Conservation (phyloP, 2,329 filamentous ascomycete species). For the Nannizziopsis barbatae region DNA sequence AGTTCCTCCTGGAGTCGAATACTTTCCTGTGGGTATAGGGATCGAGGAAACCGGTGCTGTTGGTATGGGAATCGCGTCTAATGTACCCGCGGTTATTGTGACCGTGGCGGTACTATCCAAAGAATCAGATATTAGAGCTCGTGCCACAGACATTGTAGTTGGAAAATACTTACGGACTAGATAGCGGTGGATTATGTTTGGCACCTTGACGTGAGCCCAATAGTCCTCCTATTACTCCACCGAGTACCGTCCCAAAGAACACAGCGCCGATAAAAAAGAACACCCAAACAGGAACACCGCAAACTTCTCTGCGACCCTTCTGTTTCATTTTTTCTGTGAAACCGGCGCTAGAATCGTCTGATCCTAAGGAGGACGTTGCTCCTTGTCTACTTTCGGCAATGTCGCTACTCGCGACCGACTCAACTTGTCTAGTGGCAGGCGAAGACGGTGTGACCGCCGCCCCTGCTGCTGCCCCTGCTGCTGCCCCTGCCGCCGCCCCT, state of each 20-base stretch:
- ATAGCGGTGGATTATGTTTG: constrained; percentile 7
- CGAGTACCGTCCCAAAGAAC: constrained; percentile 41
- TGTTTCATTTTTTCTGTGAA: constrained; percentile 37
- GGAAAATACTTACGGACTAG: constrained; percentile 11
- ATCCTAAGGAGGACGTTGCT: constrained; percentile 12
- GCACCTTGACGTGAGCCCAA: constrained; percentile 36
- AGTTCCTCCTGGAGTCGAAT: constrained; percentile 37
- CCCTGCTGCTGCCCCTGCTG: too few species aligned
- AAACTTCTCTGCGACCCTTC: constrained; percentile 34
- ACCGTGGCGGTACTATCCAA: constrained; percentile 19
- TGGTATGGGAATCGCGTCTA: constrained; percentile 43
- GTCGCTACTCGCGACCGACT: constrained; percentile 11
- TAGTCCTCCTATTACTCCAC: constrained; percentile 45
- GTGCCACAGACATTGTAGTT: not conserved
- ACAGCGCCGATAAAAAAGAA: constrained; percentile 38
- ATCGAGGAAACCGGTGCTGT: constrained; percentile 35
- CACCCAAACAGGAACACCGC: constrained; percentile 43
- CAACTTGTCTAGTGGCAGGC: constrained; percentile 2
- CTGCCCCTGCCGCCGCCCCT: too few species aligned
- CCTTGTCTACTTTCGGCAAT: constrained; percentile 1
- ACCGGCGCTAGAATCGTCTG: constrained; percentile 23
- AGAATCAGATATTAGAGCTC: not conserved
- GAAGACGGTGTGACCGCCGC: constrained; percentile 3
- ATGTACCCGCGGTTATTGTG: constrained; percentile 36
- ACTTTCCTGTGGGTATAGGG: constrained; percentile 42